Base-by-base conservation (phyloP, 306 rosid species). In the Vigna reflexopilosa region DNA sequence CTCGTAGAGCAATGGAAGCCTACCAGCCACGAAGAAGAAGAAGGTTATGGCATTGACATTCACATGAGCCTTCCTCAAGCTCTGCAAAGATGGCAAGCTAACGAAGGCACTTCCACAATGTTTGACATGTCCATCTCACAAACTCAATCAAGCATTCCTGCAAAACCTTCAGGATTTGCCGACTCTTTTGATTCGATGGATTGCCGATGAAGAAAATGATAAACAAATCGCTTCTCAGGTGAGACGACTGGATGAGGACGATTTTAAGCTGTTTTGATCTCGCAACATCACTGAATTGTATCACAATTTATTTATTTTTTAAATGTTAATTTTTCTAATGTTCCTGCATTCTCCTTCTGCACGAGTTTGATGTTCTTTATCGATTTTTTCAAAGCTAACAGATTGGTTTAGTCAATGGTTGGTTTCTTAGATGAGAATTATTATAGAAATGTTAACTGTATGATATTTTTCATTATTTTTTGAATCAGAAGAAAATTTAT, bases 1-100 rank as follows among this genome's bases (percentile, higher is more conserved):
- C 89, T 90, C 1, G 96, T 93, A 0, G 96, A 93, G 62, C 97
- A 83, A 56, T 93, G 97, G 97, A 93, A 90, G 56, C 97, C 97
- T 7, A 20, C 85, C 3, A 56, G 63, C 72, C 91, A 85, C 15
- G 92, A 90, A 66, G 96, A 89, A 47, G 97, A 89, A 67, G 93
- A 93, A n/a, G 75, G 72, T 64, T 72, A 63, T 51, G 97, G 97
- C 72, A 93, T 90, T 54, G 89, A 93, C 77, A 70, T 89, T 42
- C 82, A 93, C 77, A 86, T 90, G 97, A 87, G 91, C 88, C 91
- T 93, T 67, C 96, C 96, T 77, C 96, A 90, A 79, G 93, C 93
- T 30, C 85, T 93, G 34, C 86, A 66, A 81, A 89, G 93, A 86
- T 93, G 97, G 96, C 96, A 89, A 82, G 96, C 96, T 75, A 87